A percentile compares a stretch with the other conserved stretches of the same genome.
Evolutionary conservation across 1,284 basidiomycete genomes (phyloP).

Genomic region (Mycena sp.): DNA sequence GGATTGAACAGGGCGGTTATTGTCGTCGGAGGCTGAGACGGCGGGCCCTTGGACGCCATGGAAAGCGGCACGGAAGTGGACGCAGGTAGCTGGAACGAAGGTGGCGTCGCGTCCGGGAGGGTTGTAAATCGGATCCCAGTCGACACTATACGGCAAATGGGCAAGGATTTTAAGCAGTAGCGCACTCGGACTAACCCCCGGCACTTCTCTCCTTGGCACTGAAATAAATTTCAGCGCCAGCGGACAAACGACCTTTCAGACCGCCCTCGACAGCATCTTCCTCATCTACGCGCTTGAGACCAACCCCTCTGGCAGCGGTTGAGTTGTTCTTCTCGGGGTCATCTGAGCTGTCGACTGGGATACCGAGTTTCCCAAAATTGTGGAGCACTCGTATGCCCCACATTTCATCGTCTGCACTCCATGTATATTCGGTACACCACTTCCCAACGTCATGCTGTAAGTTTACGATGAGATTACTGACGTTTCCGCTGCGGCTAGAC

Average conservation of each 20-base stretch:
- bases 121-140: conserved; percentile 95
- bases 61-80: conserved; percentile 49
- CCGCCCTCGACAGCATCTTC: conserved; percentile 92
- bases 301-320: conserved; percentile 29
- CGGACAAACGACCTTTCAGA: conserved; percentile 87
- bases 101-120: conserved; percentile 78
- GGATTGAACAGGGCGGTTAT: conserved; percentile 96
- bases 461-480: conserved; percentile 86
- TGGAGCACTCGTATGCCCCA: conserved; percentile 91
- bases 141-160: conserved; percentile 68
- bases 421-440: conserved; percentile 95
- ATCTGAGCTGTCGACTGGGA: conserved; percentile 44
- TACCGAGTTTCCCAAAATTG: conserved; percentile 82
- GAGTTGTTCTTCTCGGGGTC: conserved; percentile 42
- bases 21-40: conserved; percentile 87
- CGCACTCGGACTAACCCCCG: conserved; percentile 69
- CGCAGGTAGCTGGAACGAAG: conserved; percentile 62
- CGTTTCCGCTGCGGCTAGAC: conserved; percentile 53
- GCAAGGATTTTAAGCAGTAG: background rate
- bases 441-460: conserved; percentile 93
- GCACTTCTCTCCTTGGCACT: conserved; percentile 94
- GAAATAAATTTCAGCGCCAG: conserved; percentile 95
- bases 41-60: conserved; percentile 45
- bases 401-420: conserved; percentile 94
- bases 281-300: conserved; percentile 82